Evolutionary conservation across 805 yeast species (phyloP).

Genomic region (Cyberlindnera euphorbiiphila): DNA sequence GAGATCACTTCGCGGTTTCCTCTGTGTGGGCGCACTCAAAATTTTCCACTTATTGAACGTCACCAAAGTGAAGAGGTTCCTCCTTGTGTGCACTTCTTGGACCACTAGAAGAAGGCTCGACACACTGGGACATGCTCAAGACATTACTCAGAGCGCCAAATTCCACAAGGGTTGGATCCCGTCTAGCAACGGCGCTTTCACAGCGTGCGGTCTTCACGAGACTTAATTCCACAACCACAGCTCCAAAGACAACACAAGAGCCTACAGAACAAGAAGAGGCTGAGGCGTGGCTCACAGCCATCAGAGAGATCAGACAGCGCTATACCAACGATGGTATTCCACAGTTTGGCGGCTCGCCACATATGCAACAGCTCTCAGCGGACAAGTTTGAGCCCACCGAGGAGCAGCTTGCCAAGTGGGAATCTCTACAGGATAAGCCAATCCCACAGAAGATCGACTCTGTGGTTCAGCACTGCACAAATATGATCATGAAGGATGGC

Average conservation of each 20-base stretch:
- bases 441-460: slow-evolving; percentile 66
- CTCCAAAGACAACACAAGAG: slow-evolving; percentile 4
- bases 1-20: not conserved
- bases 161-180: not conserved
- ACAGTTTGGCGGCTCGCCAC: slow-evolving; percentile 29
- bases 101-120: too few relatives aligned
- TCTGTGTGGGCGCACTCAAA: not conserved
- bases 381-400: slow-evolving; percentile 52
- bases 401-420: slow-evolving; percentile 59
- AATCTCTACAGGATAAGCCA: slow-evolving; percentile 43
- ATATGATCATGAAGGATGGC: slow-evolving; percentile 90
- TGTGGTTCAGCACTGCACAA: slow-evolving; percentile 72
- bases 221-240: slow-evolving; percentile 12
- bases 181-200: not conserved
- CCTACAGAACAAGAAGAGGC: slow-evolving; percentile 22
- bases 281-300: slow-evolving; percentile 45
- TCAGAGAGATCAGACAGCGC: slow-evolving; percentile 33
- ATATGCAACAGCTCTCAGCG: slow-evolving; percentile 23
- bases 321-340: slow-evolving; percentile 33
- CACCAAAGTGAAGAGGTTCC: too few relatives aligned
- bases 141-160: slow-evolving; percentile 10
- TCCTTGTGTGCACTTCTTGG: too few relatives aligned
- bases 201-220: slow-evolving; percentile 5
- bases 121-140: slow-evolving; percentile 21
- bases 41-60: not conserved